A percentile compares a stretch with the other conserved stretches of the same genome.
These are phyloP conservation scores for Tetrahymena borealis DNA, from an alignment of 73 alveolate genomes.

Conservation along the genomic window DNA sequence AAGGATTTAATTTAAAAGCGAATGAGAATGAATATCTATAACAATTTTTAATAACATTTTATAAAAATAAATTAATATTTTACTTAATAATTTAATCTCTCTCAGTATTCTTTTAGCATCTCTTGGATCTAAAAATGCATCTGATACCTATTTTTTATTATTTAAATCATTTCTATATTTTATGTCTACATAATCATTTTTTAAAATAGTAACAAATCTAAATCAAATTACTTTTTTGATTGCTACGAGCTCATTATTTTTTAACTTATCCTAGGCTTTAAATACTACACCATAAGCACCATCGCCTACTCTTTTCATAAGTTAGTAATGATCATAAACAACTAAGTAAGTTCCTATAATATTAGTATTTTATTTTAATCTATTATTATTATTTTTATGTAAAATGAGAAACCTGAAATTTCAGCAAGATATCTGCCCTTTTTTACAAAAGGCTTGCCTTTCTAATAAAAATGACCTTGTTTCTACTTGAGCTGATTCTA, in stretches of 20 bases:
- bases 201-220: not conserved
- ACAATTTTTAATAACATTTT: too few relatives aligned
- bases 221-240: constrained; percentile 61
- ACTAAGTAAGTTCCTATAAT: constrained; percentile 26
- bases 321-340: constrained; percentile 63
- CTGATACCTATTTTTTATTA: constrained; percentile 12
- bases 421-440: not conserved
- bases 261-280: constrained; percentile 69
- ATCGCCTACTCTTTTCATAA: constrained; percentile 56
- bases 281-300: constrained; percentile 87
- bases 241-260: constrained; percentile 71
- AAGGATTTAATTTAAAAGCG: not conserved
- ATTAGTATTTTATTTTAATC: not conserved
- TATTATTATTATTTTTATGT: not conserved
- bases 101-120: constrained; percentile 84
- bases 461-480: not conserved
- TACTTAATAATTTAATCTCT: constrained; percentile 69
- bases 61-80: too few relatives aligned
- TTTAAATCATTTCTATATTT: not conserved
- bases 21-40: too few relatives aligned
- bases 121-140: constrained; percentile 64
- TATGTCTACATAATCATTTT: not conserved
- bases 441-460: not conserved
- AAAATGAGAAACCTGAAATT: not conserved
- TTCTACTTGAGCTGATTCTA: not conserved